phyloP scores from a whole-genome alignment of 768 basidiomycete species.

The Chlorophyllum brunneum region DNA sequence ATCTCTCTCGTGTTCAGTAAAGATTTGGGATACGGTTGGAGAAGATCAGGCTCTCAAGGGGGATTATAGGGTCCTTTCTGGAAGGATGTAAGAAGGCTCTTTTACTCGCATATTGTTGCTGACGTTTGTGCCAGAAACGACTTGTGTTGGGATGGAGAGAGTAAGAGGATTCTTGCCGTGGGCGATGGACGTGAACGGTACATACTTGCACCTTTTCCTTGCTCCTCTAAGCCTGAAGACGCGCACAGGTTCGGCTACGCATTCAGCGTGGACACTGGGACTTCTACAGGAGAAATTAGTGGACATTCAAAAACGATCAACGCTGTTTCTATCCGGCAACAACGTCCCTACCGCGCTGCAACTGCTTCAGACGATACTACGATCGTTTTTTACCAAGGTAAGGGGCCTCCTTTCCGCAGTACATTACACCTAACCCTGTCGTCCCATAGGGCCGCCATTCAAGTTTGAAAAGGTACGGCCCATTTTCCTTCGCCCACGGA shows the following conservation, averaged over 20 bases:
- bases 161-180: slow-evolving; percentile 91
- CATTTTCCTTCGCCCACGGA: no score
- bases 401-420: slow-evolving; percentile 2
- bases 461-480: slow-evolving; percentile 74
- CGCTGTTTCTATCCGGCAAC: slow-evolving; percentile 81
- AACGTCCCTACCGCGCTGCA: slow-evolving; percentile 87
- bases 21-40: slow-evolving; percentile 91
- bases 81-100: slow-evolving; percentile 57
- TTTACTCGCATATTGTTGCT: not conserved
- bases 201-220: slow-evolving; percentile 11
- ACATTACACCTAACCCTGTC: not conserved
- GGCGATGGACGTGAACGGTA: slow-evolving; percentile 92
- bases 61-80: slow-evolving; percentile 73
- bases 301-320: slow-evolving; percentile 92
- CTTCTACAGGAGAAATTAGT: slow-evolving; percentile 82
- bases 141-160: slow-evolving; percentile 94
- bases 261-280: slow-evolving; percentile 80
- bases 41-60: slow-evolving; percentile 80
- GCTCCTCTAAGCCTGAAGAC: not conserved
- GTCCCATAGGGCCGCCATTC: slow-evolving; percentile 66
- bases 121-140: slow-evolving; percentile 60
- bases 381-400: slow-evolving; percentile 82
- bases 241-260: slow-evolving; percentile 74
- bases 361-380: slow-evolving; percentile 83
- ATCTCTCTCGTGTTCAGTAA: slow-evolving; percentile 41